A percentile compares a stretch with the other conserved stretches of the same genome.
These are phyloP conservation scores for Panellus pusillus DNA, from an alignment of 768 basidiomycete species.

Conservation along the genomic window DNA sequence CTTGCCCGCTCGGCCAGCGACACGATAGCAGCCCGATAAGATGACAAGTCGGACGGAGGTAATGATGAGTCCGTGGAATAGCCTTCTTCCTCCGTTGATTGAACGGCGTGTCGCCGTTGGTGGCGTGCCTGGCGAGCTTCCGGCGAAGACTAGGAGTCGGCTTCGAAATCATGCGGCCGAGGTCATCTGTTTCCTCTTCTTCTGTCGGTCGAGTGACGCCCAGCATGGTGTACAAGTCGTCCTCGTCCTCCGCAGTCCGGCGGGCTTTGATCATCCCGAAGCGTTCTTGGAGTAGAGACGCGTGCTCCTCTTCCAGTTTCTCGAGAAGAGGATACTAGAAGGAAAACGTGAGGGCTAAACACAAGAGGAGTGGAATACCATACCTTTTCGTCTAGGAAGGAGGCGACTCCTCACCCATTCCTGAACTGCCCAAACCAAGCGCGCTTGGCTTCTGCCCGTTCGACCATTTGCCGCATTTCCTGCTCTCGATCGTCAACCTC, in stretches of 20 bases:
- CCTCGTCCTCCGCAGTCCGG: constrained; percentile 74
- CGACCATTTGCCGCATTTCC: constrained; percentile 75
- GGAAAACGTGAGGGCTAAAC: constrained; percentile 1
- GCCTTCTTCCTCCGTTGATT: constrained; percentile 66
- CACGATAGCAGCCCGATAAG: constrained; percentile 64
- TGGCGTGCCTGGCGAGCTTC: constrained; percentile 57
- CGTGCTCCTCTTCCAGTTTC: constrained; percentile 71
- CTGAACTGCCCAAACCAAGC: constrained; percentile 79
- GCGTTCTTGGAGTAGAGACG: constrained; percentile 74
- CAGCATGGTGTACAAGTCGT: constrained; percentile 73
- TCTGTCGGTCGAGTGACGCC: constrained; percentile 39
- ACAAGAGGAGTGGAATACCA: constrained; percentile 10
- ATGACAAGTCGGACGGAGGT: constrained; percentile 60
- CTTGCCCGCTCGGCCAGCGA: constrained; percentile 51
- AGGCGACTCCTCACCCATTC: constrained; percentile 82
- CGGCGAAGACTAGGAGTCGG: constrained; percentile 52
- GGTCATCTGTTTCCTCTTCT: constrained; percentile 57
- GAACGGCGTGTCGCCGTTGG: constrained; percentile 36
- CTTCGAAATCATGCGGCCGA: constrained; percentile 51
- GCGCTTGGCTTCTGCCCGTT: constrained; percentile 72
- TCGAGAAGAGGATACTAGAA: constrained; percentile 77
- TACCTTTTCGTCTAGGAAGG: constrained; percentile 90
- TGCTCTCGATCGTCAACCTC: constrained; percentile 67
- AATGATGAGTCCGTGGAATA: constrained; percentile 86
- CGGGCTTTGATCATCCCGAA: constrained; percentile 65